Base-by-base conservation (phyloP, 192 early-diverging fungal species). In the Endogone sp. region DNA sequence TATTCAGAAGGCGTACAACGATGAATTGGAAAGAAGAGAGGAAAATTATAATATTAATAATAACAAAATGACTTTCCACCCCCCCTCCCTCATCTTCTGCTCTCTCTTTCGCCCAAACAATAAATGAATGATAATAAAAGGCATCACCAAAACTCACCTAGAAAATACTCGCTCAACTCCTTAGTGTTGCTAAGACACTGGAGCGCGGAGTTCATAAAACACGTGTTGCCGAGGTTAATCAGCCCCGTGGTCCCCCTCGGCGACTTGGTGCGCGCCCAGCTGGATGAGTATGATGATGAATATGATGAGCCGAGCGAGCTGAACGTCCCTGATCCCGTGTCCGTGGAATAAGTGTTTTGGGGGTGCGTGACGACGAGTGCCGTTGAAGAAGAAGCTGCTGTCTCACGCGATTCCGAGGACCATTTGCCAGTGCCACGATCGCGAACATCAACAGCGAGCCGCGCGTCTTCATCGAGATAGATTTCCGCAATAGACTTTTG, bases 121-220 rank as follows among this genome's bases (percentile, higher is more conserved):
- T 49, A 11, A 1, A 6, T 49, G 37, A 27, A 62, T n/a, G 29
- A 62, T 4, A 54, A 62, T 54, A 26, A 54, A 44, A 61, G 22
- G 32, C 4, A 60, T 29, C 13, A 30, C n/a, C n/a, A 56, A 3
- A 29, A 59, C 66, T 66, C 69, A 74, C 73, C 77, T 65, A 90
- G 74, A 69, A 92, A 85, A 69, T 85, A 92, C 26, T 77, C 76
- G 22, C 84, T 84, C 23, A 95, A 81, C 29, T 86, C 81, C 6
- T 83, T 70, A 59, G 90, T 90, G 65, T 93, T 89, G 54, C 88
- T 88, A 44, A 97, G 77, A 68, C 95, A 98, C 79, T 95, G 94
- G n/a, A 95, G 72, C 10, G 91, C 92, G 4, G 91, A 91, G 78
- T 94, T 94, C 94, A 95, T 95, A 69, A 91, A 95, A 79, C 94